phyloP scores from a whole-genome alignment of 129 eudicot genomes.

The Logfia minima region DNA sequence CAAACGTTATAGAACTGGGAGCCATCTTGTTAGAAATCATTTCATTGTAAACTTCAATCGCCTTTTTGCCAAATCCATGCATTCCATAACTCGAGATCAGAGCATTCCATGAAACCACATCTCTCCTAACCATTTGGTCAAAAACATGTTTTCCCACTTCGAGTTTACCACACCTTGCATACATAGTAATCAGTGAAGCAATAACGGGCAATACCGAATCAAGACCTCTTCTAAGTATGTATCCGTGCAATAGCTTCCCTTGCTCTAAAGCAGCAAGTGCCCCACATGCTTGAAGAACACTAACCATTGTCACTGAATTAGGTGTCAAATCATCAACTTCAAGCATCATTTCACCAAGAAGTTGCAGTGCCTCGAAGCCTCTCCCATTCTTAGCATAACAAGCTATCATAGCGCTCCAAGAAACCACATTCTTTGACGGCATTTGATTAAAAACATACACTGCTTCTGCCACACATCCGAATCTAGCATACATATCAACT shows the following conservation, averaged over 20 bases:
- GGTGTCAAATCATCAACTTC: constrained; percentile 54
- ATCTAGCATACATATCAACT: constrained; percentile 84
- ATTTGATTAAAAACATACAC: constrained; percentile 49
- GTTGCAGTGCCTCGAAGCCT: constrained; percentile 61
- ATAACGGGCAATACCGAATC: constrained; percentile 80
- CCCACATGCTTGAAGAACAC: constrained; percentile 94
- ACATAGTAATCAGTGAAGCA: constrained; percentile 73
- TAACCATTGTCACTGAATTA: constrained; percentile 91
- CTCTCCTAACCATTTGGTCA: constrained; percentile 64
- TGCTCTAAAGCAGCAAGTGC: constrained; percentile 76
- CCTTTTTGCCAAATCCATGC: constrained; percentile 72
- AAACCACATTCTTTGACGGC: constrained; percentile 67
- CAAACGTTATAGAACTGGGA: constrained; percentile 71
- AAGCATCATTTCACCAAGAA: constrained; percentile 69
- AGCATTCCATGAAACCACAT: constrained; percentile 91
- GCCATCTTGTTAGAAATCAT: constrained; percentile 52
- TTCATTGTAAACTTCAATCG: constrained; percentile 56
- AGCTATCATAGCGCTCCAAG: constrained; percentile 97
- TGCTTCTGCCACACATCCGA: constrained; percentile 62
- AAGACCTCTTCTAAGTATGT: constrained; percentile 72
- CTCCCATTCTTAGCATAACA: constrained; percentile 79
- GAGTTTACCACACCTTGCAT: constrained; percentile 77
- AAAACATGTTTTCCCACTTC: constrained; percentile 57
- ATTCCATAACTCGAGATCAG: constrained; percentile 85
- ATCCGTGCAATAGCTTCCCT: constrained; percentile 76